Evolutionary conservation across 306 rosid genomes (phyloP), one percentile per base, ranked within the genome.

Genomic region (Fagus sylvatica): DNA sequence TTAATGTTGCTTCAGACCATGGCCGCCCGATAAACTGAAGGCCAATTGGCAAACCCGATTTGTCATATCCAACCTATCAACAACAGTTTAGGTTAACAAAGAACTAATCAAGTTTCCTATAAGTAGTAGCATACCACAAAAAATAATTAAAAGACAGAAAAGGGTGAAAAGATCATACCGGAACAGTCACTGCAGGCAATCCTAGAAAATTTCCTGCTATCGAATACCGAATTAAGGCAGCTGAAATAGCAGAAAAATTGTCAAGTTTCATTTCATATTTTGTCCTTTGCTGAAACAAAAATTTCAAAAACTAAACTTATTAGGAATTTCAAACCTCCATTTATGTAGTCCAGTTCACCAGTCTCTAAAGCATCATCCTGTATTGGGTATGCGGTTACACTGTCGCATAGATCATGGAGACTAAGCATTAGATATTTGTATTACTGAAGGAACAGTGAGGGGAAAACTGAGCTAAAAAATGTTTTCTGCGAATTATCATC

Each of bases 201-300:
- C 98, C 98, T 46, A 94, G 87, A 78, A 94, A 94, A 79, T 94
- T 94, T 83, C 98, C 98, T 13, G 98, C 87, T 78, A 94, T 85
- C 22, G 98, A 88, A 66, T 79, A 94, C 40, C 94, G 88, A 75
- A 94, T 87, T 54, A 94, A 97, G 74, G 97, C 98, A 88, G 98
- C 98, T 94, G 85, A 75, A 82, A 37, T 66, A 36, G 74, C 51
- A 43, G 32, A 69, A 72, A 68, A 73, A n/a, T 71, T 12, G 36
- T 51, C 40, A 71, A 43, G 15, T 51, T 51, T 7, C 61, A 15
- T 39, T 7, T 65, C 32, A 16, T 1, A 7, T 59, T 10, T 59
- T 36, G 2, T 64, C 19, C 16, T 61, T 33, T 13, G 19, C 28
- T 36, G 64, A 9, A 55, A 9, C 17, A 30, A 2, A 42, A 30